phyloP scores from a whole-genome alignment of 2,329 filamentous ascomycete genomes.

The Aspergillus puulaauensis region DNA sequence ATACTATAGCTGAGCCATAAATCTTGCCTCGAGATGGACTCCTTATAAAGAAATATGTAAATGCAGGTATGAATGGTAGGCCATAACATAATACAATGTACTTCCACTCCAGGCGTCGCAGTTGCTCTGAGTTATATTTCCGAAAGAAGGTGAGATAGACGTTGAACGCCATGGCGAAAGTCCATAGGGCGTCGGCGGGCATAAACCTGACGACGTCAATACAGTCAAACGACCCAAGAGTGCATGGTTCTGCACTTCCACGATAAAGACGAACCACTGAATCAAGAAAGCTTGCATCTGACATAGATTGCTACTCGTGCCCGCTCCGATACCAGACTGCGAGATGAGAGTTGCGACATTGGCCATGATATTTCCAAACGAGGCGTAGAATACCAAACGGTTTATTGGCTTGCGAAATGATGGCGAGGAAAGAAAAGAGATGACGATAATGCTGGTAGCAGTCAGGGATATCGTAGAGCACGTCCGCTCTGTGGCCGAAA shows the following conservation, averaged over 20 bases:
- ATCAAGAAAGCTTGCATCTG: conserved; percentile 77
- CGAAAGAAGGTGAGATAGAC: conserved; percentile 79
- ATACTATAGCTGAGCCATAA: conserved; percentile 69
- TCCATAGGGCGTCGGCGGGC: conserved; percentile 74
- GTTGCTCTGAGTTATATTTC: conserved; percentile 64
- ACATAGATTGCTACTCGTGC: conserved; percentile 60
- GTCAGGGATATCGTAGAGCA: conserved; percentile 70
- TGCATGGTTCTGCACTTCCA: not conserved
- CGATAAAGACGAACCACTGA: conserved; percentile 66
- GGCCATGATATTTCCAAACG: conserved; percentile 75
- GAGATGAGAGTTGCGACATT: conserved; percentile 77
- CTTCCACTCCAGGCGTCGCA: conserved; percentile 68
- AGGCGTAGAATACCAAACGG: conserved; percentile 78
- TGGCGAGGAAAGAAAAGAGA: conserved; percentile 66
- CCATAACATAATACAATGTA: conserved; percentile 73
- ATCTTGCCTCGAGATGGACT: conserved; percentile 56
- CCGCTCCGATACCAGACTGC: conserved; percentile 54
- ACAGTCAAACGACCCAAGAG: not conserved
- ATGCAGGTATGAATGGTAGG: conserved; percentile 66
- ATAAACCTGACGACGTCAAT: conserved; percentile 61
- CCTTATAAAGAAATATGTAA: conserved; percentile 66
- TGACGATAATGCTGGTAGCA: conserved; percentile 69
- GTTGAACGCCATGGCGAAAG: conserved; percentile 78
- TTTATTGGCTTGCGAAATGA: conserved; percentile 86
- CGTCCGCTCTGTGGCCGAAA: conserved; percentile 65